phyloP scores from a whole-genome alignment of 176 grass and related monocot genomes.

The Paspalum vaginatum region DNA sequence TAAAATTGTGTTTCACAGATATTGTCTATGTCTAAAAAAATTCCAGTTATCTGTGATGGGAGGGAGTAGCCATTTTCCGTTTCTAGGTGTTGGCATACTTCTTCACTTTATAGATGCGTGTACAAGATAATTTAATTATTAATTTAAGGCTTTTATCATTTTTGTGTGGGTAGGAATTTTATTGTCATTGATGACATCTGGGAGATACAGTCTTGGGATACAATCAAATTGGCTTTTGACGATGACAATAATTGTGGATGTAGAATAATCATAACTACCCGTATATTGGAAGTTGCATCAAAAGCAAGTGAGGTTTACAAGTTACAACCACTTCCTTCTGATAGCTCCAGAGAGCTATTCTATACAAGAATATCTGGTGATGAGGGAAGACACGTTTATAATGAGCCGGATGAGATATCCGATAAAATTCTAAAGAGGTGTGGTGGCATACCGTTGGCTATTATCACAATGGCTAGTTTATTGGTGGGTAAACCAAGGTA shows the following conservation, averaged over 20 bases:
- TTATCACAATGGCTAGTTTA: constrained; percentile 40
- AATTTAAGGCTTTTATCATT: too few relatives aligned
- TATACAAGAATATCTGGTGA: background rate
- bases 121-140: too few relatives aligned
- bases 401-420: background rate
- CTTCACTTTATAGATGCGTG: too few relatives aligned
- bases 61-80: too few relatives aligned
- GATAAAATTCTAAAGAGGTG: background rate
- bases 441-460: constrained; percentile 6
- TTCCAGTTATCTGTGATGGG: too few relatives aligned
- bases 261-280: background rate
- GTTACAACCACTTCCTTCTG: background rate
- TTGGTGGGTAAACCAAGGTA: background rate
- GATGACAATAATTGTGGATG: background rate
- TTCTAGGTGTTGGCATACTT: too few relatives aligned
- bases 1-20: too few relatives aligned
- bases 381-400: background rate
- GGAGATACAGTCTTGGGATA: too few relatives aligned
- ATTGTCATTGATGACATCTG: too few relatives aligned
- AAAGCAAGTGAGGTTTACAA: background rate
- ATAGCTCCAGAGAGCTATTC: background rate
- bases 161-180: too few relatives aligned
- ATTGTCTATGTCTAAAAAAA: too few relatives aligned
- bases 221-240: background rate
- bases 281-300: background rate